A percentile compares a stretch with the other conserved stretches of the same genome.
Conservation (phyloP, 139 green algal genomes). For the Dunaliella sp. region DNA sequence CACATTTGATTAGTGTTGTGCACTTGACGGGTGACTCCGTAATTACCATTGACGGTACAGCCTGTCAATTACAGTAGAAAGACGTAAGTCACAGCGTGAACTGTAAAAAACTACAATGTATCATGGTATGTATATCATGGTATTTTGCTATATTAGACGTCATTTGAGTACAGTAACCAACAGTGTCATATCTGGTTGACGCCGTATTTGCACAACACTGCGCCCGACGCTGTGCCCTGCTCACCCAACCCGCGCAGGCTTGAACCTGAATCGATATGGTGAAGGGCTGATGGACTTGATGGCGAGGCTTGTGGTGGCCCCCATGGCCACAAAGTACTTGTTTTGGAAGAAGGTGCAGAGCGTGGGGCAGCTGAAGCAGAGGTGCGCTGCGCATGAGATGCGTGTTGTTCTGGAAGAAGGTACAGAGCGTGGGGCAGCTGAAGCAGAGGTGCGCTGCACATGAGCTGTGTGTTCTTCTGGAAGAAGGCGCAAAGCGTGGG, state of each 20-base stretch:
- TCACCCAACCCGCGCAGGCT: slow-evolving; percentile 12
- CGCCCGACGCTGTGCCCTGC: neutral
- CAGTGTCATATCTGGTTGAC: too few relatives aligned
- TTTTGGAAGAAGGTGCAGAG: slow-evolving; percentile 50
- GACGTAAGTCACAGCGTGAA: neutral
- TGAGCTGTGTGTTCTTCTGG: too few relatives aligned
- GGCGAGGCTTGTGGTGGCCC: slow-evolving; percentile 36
- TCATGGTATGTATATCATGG: neutral
- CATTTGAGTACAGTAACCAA: too few relatives aligned
- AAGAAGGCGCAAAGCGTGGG: slow-evolving; percentile 36
- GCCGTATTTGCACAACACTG: too few relatives aligned
- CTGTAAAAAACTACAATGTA: neutral
- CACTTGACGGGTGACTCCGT: too few relatives aligned
- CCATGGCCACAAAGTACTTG: slow-evolving; percentile 39
- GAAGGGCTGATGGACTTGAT: slow-evolving; percentile 24
- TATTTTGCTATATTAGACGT: too few relatives aligned
- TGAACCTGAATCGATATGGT: slow-evolving; percentile 22
- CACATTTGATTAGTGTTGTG: too few relatives aligned
- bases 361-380: slow-evolving; percentile 5
- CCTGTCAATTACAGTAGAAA: too few relatives aligned
- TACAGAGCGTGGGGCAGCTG: slow-evolving; percentile 19
- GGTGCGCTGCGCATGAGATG: too few relatives aligned
- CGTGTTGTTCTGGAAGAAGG: slow-evolving; percentile 54
- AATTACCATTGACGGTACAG: too few relatives aligned
- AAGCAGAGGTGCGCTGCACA: slow-evolving; percentile 7